A percentile compares a stretch with the other conserved stretches of the same genome.
These are phyloP conservation scores for Serendipita indica DNA, from an alignment of 768 basidiomycete species.

Conservation along the genomic window DNA sequence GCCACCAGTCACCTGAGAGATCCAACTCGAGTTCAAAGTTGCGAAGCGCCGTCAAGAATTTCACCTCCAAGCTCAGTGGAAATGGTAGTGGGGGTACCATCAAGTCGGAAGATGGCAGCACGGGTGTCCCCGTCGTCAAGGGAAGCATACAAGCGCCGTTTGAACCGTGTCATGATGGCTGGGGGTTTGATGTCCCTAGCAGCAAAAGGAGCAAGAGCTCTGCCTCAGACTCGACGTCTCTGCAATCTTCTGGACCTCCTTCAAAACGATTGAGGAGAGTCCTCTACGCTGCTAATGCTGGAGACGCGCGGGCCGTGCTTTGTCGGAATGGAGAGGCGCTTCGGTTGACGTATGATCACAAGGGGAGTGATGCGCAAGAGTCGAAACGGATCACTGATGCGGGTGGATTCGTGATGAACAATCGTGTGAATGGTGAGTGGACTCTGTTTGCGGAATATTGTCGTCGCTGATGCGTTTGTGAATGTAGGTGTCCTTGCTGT, in stretches of 20 bases:
- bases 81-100: too few relatives aligned
- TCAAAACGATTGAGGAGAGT: conserved; percentile 45
- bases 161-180: conserved; percentile 12
- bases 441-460: conserved; percentile 12
- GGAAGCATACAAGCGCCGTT: not conserved
- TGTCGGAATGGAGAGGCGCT: conserved; percentile 84
- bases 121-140: not conserved
- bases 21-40: not conserved
- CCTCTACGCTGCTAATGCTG: conserved; percentile 90
- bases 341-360: conserved; percentile 94
- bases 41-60: not conserved
- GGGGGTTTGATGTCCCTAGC: not conserved
- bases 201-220: not conserved
- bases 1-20: not conserved
- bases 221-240: too few relatives aligned
- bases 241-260: too few relatives aligned
- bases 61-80: not conserved
- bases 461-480: conserved; percentile 19
- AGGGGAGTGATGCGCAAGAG: conserved; percentile 92
- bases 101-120: not conserved
- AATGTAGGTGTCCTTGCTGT: conserved; percentile 91
- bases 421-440: conserved; percentile 97
- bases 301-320: conserved; percentile 88
- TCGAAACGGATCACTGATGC: conserved; percentile 96
- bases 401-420: conserved; percentile 97